phyloP scores from a whole-genome alignment of 2,329 filamentous ascomycete species.

The Sclerotinia glacialis region DNA sequence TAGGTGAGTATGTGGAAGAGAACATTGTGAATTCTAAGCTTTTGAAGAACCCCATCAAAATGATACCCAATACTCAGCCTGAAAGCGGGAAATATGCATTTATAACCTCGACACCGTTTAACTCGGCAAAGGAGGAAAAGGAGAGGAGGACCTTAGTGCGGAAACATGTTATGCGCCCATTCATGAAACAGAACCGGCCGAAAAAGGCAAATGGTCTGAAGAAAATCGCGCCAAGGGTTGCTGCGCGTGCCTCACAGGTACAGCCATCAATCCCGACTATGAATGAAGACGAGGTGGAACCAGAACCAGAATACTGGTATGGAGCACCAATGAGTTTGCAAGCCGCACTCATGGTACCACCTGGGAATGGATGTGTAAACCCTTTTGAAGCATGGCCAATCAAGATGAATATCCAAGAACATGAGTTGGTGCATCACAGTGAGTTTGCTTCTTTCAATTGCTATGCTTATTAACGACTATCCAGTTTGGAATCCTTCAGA shows the following conservation, averaged over 20 bases:
- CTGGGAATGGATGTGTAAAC: not conserved
- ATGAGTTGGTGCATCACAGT: constrained; percentile 11
- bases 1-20: not conserved
- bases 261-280: not conserved
- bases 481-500: constrained; percentile 2
- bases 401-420: not conserved
- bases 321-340: not conserved
- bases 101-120: constrained; percentile 2
- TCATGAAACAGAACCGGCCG: constrained; percentile 9
- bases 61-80: not conserved
- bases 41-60: not conserved
- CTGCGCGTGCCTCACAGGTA: not conserved
- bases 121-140: constrained; percentile 3
- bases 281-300: not conserved
- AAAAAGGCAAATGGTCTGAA: constrained; percentile 13
- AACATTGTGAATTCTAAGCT: not conserved
- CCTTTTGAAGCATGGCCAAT: constrained; percentile 11
- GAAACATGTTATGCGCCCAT: constrained; percentile 19
- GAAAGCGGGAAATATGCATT: constrained; percentile 9
- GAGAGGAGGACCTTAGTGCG: constrained; percentile 6
- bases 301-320: not conserved
- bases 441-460: not conserved
- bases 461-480: not conserved
- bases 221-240: not conserved
- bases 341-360: not conserved